Conservation (phyloP, 2,329 filamentous ascomycete species). For the Aspergillus bombycis region DNA sequence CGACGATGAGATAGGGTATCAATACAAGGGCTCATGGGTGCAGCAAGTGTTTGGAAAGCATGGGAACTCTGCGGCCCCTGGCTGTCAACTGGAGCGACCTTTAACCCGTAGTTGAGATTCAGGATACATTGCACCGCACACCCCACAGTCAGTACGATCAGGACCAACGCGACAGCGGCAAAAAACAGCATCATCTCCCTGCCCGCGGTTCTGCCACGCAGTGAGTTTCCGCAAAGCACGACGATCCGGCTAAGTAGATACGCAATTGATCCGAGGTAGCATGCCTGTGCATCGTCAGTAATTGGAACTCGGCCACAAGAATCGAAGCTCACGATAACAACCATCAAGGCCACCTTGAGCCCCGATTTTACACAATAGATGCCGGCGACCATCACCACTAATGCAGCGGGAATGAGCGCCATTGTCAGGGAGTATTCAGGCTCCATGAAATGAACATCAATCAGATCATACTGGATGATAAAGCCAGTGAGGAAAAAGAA, state of each 20-base stretch:
- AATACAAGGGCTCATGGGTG: not conserved
- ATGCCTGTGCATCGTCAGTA: not conserved
- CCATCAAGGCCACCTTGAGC: not conserved
- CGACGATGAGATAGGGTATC: not conserved
- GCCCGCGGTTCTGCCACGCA: not conserved
- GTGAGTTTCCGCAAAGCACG: not conserved
- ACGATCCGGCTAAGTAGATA: constrained; percentile 9
- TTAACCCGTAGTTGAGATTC: not conserved
- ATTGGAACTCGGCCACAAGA: not conserved
- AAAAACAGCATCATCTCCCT: constrained; percentile 11
- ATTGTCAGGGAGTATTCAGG: constrained; percentile 24
- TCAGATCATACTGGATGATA: constrained; percentile 23
- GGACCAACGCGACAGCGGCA: not conserved
- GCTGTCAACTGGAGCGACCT: not conserved
- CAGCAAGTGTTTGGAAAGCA: not conserved
- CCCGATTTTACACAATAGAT: not conserved
- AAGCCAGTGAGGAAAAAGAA: constrained; percentile 24
- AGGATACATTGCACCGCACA: constrained; percentile 2
- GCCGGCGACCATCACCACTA: constrained; percentile 19
- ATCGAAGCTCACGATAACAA: not conserved
- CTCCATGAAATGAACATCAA: constrained; percentile 25
- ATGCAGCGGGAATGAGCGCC: constrained; percentile 18
- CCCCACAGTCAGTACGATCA: not conserved
- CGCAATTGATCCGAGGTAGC: not conserved
- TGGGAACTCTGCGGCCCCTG: not conserved